Conservation (phyloP, 2,329 filamentous ascomycete species). For the Monosporascus sp. region DNA sequence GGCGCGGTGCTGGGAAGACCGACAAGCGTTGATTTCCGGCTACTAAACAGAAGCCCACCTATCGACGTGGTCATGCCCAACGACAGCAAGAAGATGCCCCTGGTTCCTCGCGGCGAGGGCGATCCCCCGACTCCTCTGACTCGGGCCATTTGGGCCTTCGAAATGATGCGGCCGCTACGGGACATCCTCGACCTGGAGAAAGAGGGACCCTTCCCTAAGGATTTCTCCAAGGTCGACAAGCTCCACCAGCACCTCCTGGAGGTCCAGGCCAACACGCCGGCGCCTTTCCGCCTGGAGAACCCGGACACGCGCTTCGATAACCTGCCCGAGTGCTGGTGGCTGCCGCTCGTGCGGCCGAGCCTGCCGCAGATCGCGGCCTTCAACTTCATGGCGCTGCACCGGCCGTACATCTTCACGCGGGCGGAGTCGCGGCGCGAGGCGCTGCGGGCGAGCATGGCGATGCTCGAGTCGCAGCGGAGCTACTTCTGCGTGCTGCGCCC, state of each 20-base stretch:
- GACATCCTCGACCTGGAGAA: conserved; percentile 52
- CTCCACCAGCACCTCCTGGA: conserved; percentile 47
- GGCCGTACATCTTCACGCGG: conserved; percentile 57
- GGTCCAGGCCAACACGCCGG: conserved; percentile 43
- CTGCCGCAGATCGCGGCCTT: conserved; percentile 46
- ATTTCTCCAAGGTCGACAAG: conserved; percentile 47
- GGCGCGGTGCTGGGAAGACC: conserved; percentile 49
- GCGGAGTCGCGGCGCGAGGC: conserved; percentile 48
- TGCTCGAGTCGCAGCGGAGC: conserved; percentile 48
- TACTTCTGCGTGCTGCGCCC: conserved; percentile 44
- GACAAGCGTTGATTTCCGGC: conserved; percentile 47
- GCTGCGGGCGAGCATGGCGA: conserved; percentile 48
- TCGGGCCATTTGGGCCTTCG: conserved; percentile 44
- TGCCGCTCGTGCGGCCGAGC: conserved; percentile 39
- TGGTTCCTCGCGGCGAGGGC: conserved; percentile 39
- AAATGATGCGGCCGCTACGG: conserved; percentile 42
- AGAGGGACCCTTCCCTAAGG: conserved; percentile 48
- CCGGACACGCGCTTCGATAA: conserved; percentile 53
- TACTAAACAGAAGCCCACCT: conserved; percentile 42
- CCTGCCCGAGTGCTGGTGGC: conserved; percentile 47
- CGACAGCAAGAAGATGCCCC: conserved; percentile 41
- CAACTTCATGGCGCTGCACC: conserved; percentile 53
- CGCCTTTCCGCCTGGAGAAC: conserved; percentile 48
- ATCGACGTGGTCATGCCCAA: conserved; percentile 47
- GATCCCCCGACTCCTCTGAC: conserved; percentile 55